Percentiles rank a stretch among this genome's conserved stretches.
Conservation (phyloP, 208 protist genomes). For the Trypanosoma cruzi region DNA sequence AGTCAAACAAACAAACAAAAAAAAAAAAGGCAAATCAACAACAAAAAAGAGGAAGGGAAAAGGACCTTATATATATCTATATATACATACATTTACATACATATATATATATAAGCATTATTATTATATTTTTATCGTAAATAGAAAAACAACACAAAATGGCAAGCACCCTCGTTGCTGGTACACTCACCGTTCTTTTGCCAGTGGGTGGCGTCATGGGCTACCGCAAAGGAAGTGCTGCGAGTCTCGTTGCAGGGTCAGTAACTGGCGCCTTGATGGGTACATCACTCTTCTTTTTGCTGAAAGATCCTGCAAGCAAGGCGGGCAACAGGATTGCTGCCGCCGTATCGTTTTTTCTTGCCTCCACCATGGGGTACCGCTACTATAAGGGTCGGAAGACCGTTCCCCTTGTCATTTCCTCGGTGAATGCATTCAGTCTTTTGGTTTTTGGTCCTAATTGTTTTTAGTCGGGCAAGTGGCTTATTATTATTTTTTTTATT, state of each 20-base stretch:
- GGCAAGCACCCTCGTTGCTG: slow-evolving; percentile 9
- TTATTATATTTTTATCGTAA: too few relatives aligned
- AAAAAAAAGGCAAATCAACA: too few relatives aligned
- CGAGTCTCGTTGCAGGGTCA: slow-evolving; percentile 18
- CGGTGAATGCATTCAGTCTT: slow-evolving; percentile 7
- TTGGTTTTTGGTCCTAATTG: background rate
- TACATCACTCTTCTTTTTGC: slow-evolving; percentile 5
- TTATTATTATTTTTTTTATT: too few relatives aligned
- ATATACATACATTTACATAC: too few relatives aligned
- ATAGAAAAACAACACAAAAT: slow-evolving; percentile 11
- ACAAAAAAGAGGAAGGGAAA: too few relatives aligned
- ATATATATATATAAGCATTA: too few relatives aligned
- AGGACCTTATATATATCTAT: too few relatives aligned
- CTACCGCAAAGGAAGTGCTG: slow-evolving; percentile 18
- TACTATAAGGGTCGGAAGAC: slow-evolving; percentile 11
- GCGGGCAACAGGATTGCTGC: slow-evolving; percentile 13
- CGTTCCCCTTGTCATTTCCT: slow-evolving; percentile 11
- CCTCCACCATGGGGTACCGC: slow-evolving; percentile 8
- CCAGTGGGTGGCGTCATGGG: slow-evolving; percentile 23
- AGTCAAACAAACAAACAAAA: too few relatives aligned
- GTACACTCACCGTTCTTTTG: slow-evolving; percentile 14
- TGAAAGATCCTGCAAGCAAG: slow-evolving; percentile 7
- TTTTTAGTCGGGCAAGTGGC: too few relatives aligned
- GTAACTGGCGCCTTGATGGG: slow-evolving; percentile 11
- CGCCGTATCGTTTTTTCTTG: slow-evolving; percentile 3